phyloP scores from a whole-genome alignment of 2,329 filamentous ascomycete genomes.

The Penicillium corylophilum region DNA sequence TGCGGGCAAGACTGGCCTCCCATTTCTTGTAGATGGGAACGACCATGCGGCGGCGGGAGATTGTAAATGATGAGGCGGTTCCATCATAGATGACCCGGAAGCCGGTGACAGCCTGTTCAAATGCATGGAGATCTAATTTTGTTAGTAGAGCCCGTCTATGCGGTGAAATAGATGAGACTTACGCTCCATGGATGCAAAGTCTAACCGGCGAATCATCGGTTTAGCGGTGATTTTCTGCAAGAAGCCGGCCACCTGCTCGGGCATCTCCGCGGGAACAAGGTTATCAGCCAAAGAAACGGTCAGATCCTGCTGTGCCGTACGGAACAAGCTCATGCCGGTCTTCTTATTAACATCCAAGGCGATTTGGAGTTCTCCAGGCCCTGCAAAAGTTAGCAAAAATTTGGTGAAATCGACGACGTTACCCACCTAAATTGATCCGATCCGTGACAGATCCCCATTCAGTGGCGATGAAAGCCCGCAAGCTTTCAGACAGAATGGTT shows the following conservation, averaged over 20 bases:
- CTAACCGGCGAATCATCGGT: constrained; percentile 69
- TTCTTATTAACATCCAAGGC: constrained; percentile 63
- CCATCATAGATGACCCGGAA: constrained; percentile 74
- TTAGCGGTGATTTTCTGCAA: constrained; percentile 57
- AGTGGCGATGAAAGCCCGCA: constrained; percentile 74
- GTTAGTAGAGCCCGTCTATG: background rate
- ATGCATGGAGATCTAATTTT: constrained; percentile 67
- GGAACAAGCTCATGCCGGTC: constrained; percentile 64
- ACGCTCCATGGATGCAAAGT: constrained; percentile 59
- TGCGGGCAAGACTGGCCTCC: constrained; percentile 75
- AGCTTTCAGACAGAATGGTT: constrained; percentile 72
- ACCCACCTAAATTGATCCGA: constrained; percentile 69
- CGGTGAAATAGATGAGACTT: constrained; percentile 2
- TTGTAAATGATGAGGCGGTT: constrained; percentile 71
- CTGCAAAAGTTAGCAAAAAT: constrained; percentile 27
- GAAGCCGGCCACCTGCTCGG: constrained; percentile 63
- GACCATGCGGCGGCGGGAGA: constrained; percentile 81
- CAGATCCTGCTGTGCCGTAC: constrained; percentile 73
- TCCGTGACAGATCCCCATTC: constrained; percentile 77
- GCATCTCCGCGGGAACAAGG: constrained; percentile 60
- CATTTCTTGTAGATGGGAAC: constrained; percentile 93
- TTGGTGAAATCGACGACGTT: background rate
- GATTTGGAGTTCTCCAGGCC: constrained; percentile 69
- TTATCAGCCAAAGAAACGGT: constrained; percentile 73
- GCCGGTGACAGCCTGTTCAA: constrained; percentile 76